These are phyloP conservation scores for Candida ficus DNA, from an alignment of 805 yeast species.

Conservation along the genomic window DNA sequence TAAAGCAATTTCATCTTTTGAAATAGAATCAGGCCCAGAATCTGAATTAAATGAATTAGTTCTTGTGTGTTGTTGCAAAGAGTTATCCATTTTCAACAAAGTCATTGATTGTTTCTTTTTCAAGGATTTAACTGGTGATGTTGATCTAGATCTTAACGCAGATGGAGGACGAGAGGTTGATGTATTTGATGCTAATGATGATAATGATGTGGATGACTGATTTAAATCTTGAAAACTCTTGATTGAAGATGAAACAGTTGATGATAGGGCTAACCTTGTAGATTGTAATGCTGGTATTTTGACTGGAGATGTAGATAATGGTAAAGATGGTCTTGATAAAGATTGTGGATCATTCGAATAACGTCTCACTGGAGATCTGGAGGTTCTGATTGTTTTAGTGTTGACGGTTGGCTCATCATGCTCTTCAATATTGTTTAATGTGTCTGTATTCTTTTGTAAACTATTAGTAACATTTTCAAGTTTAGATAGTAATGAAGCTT, in stretches of 20 bases:
- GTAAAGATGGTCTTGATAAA: conserved; percentile 5
- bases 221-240: neutral
- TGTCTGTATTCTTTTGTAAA: neutral
- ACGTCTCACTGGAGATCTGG: conserved; percentile 21
- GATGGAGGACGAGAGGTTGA: conserved; percentile 13
- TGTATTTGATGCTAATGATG: conserved; percentile 3
- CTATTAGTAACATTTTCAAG: conserved; percentile 10
- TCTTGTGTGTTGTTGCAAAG: conserved; percentile 8
- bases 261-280: conserved; percentile 11
- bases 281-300: conserved; percentile 6
- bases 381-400: conserved; percentile 3
- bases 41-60: conserved; percentile 8
- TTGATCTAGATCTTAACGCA: conserved; percentile 20
- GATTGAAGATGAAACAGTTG: conserved; percentile 7
- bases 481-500: conserved; percentile 31
- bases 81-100: conserved; percentile 20
- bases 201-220: conserved; percentile 1
- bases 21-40: conserved; percentile 11
- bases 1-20: conserved; percentile 16
- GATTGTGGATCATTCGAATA: conserved; percentile 6
- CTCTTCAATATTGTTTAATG: conserved; percentile 6
- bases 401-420: neutral
- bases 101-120: conserved; percentile 26
- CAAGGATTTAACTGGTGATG: conserved; percentile 21
- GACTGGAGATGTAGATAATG: conserved; percentile 14